Percentiles rank a stretch among this genome's conserved stretches.
phyloP scores from a whole-genome alignment of 2,329 filamentous ascomycete species.

The Ophiosphaerella narmari region DNA sequence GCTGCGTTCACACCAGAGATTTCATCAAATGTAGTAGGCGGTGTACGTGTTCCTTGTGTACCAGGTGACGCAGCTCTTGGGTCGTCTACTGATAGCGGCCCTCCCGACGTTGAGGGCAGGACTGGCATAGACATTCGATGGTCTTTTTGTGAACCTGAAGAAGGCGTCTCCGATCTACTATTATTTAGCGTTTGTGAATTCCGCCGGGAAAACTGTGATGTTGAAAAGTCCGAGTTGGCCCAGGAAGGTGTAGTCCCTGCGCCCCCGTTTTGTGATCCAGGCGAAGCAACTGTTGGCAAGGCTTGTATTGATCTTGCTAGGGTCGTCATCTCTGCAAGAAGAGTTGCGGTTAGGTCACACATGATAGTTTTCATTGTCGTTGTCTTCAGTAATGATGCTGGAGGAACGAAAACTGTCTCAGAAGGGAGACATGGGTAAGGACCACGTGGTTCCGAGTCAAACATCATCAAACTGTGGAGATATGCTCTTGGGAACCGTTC shows the following conservation, averaged over 20 bases:
- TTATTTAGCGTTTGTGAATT: constrained; percentile 36
- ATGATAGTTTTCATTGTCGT: constrained; percentile 65
- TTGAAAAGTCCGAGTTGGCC: constrained; percentile 31
- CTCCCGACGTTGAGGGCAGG: constrained; percentile 49
- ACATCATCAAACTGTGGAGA: constrained; percentile 78
- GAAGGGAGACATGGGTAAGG: constrained; percentile 57
- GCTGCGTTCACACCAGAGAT: constrained; percentile 43
- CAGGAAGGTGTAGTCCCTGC: constrained; percentile 34
- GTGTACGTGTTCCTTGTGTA: constrained; percentile 36
- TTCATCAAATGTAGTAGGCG: constrained; percentile 56
- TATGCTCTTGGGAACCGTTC: constrained; percentile 77
- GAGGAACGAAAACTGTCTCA: constrained; percentile 73
- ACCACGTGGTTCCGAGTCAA: constrained; percentile 64
- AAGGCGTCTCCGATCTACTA: constrained; percentile 39
- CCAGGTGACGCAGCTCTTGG: constrained; percentile 32
- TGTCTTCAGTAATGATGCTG: constrained; percentile 67
- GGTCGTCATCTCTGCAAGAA: constrained; percentile 54
- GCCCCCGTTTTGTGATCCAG: constrained; percentile 35
- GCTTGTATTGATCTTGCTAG: constrained; percentile 55
- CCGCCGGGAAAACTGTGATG: constrained; percentile 29
- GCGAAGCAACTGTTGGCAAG: constrained; percentile 67
- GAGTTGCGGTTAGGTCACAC: constrained; percentile 50
- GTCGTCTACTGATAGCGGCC: constrained; percentile 29
- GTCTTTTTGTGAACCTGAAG: constrained; percentile 58
- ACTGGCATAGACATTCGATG: constrained; percentile 83